Evolutionary conservation across 257 asterid genomes (phyloP).

Genomic region (Oldenlandia corymbosa): DNA sequence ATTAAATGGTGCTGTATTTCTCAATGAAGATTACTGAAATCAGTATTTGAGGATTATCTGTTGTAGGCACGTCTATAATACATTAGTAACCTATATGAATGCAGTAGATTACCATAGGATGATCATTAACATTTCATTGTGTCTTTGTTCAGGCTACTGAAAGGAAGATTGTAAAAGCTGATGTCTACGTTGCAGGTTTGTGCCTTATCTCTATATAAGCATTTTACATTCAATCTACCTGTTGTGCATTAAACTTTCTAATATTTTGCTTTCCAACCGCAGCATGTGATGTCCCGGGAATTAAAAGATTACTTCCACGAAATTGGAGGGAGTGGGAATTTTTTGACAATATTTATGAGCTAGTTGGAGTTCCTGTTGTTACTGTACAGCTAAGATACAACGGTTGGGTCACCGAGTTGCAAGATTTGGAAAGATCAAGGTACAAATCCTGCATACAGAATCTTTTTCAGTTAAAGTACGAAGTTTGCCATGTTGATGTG

Average conservation of each 20-base stretch:
- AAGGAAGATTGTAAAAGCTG: slow-evolving; percentile 79
- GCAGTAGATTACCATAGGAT: background rate
- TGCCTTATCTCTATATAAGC: slow-evolving; percentile 12
- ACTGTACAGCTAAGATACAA: slow-evolving; percentile 92
- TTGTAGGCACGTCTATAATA: too few relatives aligned
- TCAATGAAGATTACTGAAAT: background rate
- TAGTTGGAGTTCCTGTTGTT: slow-evolving; percentile 97
- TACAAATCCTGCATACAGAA: slow-evolving; percentile 18
- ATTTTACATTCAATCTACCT: slow-evolving; percentile 14
- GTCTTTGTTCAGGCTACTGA: slow-evolving; percentile 74
- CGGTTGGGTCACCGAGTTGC: slow-evolving; percentile 98
- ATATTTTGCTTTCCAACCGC: slow-evolving; percentile 22
- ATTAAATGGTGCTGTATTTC: background rate
- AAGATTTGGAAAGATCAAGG: slow-evolving; percentile 88
- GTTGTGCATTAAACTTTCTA: slow-evolving; percentile 14
- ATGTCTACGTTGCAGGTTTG: slow-evolving; percentile 96
- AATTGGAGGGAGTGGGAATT: slow-evolving; percentile 83
- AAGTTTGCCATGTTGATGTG: background rate
- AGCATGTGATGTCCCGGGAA: slow-evolving; percentile 99
- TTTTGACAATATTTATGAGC: slow-evolving; percentile 80
- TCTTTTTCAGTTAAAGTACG: background rate
- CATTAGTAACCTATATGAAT: background rate
- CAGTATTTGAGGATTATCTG: too few relatives aligned
- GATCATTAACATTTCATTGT: slow-evolving; percentile 7
- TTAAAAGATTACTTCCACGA: slow-evolving; percentile 75